Evolutionary conservation across 2,329 filamentous ascomycete genomes (phyloP).

Genomic region (Colletotrichum orchidophilum): DNA sequence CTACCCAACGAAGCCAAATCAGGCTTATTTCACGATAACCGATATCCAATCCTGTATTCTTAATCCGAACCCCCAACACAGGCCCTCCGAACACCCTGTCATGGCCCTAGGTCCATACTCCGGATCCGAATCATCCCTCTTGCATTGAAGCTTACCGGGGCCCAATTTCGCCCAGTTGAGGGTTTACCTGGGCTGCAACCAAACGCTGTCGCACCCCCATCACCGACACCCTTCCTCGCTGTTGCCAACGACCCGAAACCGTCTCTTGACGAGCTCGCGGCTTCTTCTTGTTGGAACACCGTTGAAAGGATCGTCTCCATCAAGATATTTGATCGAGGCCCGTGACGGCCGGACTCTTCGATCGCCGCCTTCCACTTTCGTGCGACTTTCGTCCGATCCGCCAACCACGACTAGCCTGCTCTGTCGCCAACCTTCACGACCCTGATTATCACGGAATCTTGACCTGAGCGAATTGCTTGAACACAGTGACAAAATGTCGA

Average conservation of each 20-base stretch:
- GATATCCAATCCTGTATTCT: constrained; percentile 24
- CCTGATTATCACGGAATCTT: constrained; percentile 1
- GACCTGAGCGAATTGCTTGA: not conserved
- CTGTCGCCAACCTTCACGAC: constrained; percentile 34
- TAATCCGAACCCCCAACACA: constrained; percentile 14
- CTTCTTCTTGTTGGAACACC: not conserved
- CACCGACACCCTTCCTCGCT: constrained; percentile 15
- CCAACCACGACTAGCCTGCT: constrained; percentile 19
- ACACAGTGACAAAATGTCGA: constrained; percentile 67
- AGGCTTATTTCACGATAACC: constrained; percentile 24
- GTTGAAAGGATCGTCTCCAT: not conserved
- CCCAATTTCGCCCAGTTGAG: constrained; percentile 28
- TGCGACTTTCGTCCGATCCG: constrained; percentile 31
- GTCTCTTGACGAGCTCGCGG: not conserved
- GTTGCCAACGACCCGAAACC: constrained; percentile 4
- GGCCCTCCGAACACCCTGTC: constrained; percentile 10
- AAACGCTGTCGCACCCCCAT: constrained; percentile 24
- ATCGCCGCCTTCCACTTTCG: not conserved
- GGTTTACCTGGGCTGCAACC: constrained; percentile 28
- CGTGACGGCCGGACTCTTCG: constrained; percentile 21
- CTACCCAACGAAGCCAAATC: constrained; percentile 19
- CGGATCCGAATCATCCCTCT: constrained; percentile 18
- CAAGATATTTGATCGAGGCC: constrained; percentile 13
- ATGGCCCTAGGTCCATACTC: constrained; percentile 24
- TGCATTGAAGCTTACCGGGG: constrained; percentile 28